Percentiles rank a stretch among this genome's conserved stretches.
Evolutionary conservation across 2,329 filamentous ascomycete species (phyloP).

Genomic region (Talaromyces atroroseus): DNA sequence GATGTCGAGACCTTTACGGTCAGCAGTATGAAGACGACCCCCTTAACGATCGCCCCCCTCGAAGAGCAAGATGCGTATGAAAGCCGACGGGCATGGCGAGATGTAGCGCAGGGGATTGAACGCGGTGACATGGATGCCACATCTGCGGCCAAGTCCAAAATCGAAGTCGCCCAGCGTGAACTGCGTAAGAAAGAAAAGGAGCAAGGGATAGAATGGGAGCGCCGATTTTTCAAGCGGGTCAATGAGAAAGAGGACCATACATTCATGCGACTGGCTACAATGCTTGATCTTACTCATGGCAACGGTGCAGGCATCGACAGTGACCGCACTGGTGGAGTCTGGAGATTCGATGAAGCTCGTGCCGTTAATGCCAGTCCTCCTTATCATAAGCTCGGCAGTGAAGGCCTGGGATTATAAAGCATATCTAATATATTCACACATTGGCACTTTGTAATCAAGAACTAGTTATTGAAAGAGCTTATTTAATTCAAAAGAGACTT

Average conservation of each 20-base stretch:
- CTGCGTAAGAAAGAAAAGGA: constrained; percentile 67
- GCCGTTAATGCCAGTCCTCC: constrained; percentile 40
- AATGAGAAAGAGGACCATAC: constrained; percentile 32
- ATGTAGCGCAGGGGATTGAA: constrained; percentile 74
- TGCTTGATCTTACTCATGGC: constrained; percentile 36
- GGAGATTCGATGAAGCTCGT: constrained; percentile 59
- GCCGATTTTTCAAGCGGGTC: constrained; percentile 66
- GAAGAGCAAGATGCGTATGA: constrained; percentile 82
- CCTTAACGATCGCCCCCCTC: constrained; percentile 65
- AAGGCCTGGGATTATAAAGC: constrained; percentile 33
- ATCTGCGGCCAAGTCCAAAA: constrained; percentile 73
- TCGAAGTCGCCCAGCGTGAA: constrained; percentile 82
- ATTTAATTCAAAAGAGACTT: neutral
- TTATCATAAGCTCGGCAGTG: constrained; percentile 36
- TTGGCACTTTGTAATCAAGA: neutral
- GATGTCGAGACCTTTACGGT: constrained; percentile 59
- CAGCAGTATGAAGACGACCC: constrained; percentile 53
- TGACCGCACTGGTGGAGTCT: constrained; percentile 64
- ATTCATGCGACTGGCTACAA: constrained; percentile 40
- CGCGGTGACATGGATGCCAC: constrained; percentile 80
- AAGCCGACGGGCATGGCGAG: constrained; percentile 79
- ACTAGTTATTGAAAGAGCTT: neutral
- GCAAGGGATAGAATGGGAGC: constrained; percentile 73
- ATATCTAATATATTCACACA: neutral
- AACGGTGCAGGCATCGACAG: constrained; percentile 47